Conservation (phyloP, 139 green algal genomes). For the Tetraselmis chui region DNA sequence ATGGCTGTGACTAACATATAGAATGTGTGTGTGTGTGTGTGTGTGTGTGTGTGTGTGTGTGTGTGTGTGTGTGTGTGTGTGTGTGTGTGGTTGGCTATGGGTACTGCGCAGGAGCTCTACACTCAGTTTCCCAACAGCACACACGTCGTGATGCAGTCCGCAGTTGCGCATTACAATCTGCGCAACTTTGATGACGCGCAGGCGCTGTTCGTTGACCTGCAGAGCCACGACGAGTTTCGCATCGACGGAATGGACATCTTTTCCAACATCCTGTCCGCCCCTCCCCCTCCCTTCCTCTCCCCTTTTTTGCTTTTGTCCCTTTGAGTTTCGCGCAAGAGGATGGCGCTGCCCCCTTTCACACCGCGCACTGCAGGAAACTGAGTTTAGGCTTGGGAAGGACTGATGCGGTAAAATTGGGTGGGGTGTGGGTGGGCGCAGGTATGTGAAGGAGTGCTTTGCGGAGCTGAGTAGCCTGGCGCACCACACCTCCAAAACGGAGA, state of each 20-base stretch:
- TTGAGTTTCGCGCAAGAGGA: background rate
- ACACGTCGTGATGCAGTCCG: conserved; percentile 58
- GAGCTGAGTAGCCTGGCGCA: conserved; percentile 81
- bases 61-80: too few relatives aligned
- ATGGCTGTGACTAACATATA: too few relatives aligned
- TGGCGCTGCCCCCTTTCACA: too few relatives aligned
- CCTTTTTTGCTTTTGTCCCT: background rate
- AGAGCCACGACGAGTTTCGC: conserved; percentile 67
- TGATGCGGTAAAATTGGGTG: too few relatives aligned
- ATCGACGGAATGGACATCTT: conserved; percentile 91
- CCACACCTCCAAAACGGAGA: conserved; percentile 60
- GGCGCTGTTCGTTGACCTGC: conserved; percentile 79
- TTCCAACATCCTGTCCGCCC: conserved; percentile 81
- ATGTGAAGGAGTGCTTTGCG: conserved; percentile 72
- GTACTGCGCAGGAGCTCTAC: conserved; percentile 33
- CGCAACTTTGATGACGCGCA: conserved; percentile 85
- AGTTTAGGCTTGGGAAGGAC: too few relatives aligned
- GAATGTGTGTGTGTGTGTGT: too few relatives aligned
- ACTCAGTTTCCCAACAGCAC: conserved; percentile 61
- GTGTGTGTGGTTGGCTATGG: too few relatives aligned
- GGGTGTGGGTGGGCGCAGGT: conserved; percentile 23
- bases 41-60: too few relatives aligned
- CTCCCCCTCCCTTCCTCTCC: conserved; percentile 21
- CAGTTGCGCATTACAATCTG: conserved; percentile 83
- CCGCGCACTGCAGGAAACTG: too few relatives aligned